These are phyloP conservation scores for Rhododendron simsii DNA, from an alignment of 148 eudicot species.

Conservation along the genomic window DNA sequence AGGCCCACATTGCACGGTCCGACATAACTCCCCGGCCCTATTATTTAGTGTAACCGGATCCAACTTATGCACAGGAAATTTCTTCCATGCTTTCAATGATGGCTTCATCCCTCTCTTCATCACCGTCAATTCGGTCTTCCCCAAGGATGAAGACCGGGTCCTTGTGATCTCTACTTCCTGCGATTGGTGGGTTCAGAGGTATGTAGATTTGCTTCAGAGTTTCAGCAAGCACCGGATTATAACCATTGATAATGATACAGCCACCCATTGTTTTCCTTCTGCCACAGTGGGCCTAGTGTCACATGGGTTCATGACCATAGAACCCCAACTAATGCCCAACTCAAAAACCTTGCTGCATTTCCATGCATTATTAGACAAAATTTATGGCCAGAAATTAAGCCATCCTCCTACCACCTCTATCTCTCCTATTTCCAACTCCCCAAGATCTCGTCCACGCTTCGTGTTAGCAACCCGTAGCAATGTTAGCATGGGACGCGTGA, in stretches of 20 bases:
- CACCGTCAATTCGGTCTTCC: conserved; percentile 37
- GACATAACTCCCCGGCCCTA: conserved; percentile 48
- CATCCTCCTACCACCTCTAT: background rate
- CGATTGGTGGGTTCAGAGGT: conserved; percentile 57
- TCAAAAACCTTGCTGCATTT: conserved; percentile 26
- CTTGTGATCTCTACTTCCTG: conserved; percentile 37
- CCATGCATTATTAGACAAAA: conserved; percentile 27
- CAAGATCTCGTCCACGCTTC: conserved; percentile 30
- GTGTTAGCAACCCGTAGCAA: conserved; percentile 27
- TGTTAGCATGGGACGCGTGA: conserved; percentile 35
- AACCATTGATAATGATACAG: conserved; percentile 37
- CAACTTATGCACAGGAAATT: conserved; percentile 39
- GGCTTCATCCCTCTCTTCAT: conserved; percentile 56
- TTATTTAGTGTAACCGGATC: conserved; percentile 43
- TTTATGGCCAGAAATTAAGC: conserved; percentile 20
- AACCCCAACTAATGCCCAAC: conserved; percentile 20
- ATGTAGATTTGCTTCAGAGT: conserved; percentile 25
- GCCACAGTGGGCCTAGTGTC: conserved; percentile 46
- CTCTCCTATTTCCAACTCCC: background rate
- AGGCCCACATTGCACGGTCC: conserved; percentile 27
- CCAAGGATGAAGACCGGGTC: conserved; percentile 33
- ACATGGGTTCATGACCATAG: conserved; percentile 54
- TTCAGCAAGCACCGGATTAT: conserved; percentile 36
- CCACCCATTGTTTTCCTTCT: conserved; percentile 50
- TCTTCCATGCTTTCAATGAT: conserved; percentile 62